Conservation (phyloP, 2,329 filamentous ascomycete species). For the Ophiostoma ips region DNA sequence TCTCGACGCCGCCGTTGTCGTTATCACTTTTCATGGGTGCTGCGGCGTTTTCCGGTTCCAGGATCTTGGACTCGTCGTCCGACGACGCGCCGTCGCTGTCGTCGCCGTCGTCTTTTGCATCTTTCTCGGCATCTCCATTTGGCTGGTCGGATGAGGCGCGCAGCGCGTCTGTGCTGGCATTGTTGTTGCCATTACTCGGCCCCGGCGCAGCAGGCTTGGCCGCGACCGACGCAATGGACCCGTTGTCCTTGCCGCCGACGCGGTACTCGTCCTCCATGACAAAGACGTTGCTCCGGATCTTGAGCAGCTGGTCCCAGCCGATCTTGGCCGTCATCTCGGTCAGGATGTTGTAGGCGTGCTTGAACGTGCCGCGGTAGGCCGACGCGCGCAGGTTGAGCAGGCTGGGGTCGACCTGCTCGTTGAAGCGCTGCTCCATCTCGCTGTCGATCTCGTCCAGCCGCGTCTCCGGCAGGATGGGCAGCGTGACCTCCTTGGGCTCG, state of each 20-base stretch:
- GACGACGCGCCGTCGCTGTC: constrained; percentile 20
- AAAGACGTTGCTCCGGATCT: constrained; percentile 91
- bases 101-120: constrained; percentile 1
- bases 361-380: constrained; percentile 86
- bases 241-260: constrained; percentile 59
- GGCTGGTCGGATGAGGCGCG: constrained; percentile 52
- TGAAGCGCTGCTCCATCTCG: constrained; percentile 65
- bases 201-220: constrained; percentile 33
- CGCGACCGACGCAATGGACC: constrained; percentile 21
- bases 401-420: constrained; percentile 77
- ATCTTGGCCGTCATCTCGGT: constrained; percentile 95
- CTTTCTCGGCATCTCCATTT: constrained; percentile 26
- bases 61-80: constrained; percentile 16
- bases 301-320: constrained; percentile 91
- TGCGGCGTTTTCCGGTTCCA: constrained; percentile 11
- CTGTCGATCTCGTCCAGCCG: constrained; percentile 94
- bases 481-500: constrained; percentile 72
- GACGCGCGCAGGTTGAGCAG: constrained; percentile 76
- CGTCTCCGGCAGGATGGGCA: constrained; percentile 79
- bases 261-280: constrained; percentile 99
- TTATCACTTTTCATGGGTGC: background rate
- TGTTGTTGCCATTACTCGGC: constrained; percentile 47
- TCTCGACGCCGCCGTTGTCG: constrained; percentile 49
- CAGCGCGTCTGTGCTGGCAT: constrained; percentile 66
- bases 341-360: constrained; percentile 83